Evolutionary conservation across 1,284 basidiomycete species (phyloP).

Genomic region (Boletus putidus): DNA sequence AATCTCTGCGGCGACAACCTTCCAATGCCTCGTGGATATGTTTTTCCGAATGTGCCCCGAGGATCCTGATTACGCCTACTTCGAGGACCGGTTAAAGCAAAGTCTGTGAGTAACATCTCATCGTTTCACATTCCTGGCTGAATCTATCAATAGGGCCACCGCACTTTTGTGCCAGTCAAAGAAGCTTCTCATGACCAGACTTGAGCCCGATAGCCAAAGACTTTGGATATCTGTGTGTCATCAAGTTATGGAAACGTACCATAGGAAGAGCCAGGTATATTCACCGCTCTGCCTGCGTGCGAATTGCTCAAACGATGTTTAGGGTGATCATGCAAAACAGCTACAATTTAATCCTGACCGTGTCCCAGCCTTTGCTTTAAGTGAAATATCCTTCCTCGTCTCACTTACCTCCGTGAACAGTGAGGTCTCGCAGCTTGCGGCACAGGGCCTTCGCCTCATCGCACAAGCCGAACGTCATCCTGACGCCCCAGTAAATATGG

Average conservation of each 20-base stretch:
- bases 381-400: slow-evolving; percentile 71
- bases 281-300: background rate
- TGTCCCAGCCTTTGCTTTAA: slow-evolving; percentile 60
- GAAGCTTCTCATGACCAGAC: slow-evolving; percentile 57
- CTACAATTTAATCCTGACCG: slow-evolving; percentile 53
- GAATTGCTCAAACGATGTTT: slow-evolving; percentile 10
- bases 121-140: background rate
- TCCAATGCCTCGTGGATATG: slow-evolving; percentile 48
- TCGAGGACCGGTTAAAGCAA: slow-evolving; percentile 41
- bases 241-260: slow-evolving; percentile 59
- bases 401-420: slow-evolving; percentile 67
- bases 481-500: slow-evolving; percentile 50
- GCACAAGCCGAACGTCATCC: slow-evolving; percentile 64
- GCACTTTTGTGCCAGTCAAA: slow-evolving; percentile 57
- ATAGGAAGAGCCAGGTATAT: slow-evolving; percentile 49
- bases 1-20: slow-evolving; percentile 52
- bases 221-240: slow-evolving; percentile 65
- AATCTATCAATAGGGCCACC: slow-evolving; percentile 46
- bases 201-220: slow-evolving; percentile 60
- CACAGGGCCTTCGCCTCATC: slow-evolving; percentile 64
- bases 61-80: slow-evolving; percentile 40
- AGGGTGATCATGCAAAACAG: slow-evolving; percentile 48
- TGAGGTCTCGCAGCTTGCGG: slow-evolving; percentile 63
- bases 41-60: slow-evolving; percentile 45
- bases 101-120: slow-evolving; percentile 26